Percentiles rank a stretch among this genome's conserved stretches.
Conservation (phyloP, 805 yeast genomes). For the Candida cerambycidarum region DNA sequence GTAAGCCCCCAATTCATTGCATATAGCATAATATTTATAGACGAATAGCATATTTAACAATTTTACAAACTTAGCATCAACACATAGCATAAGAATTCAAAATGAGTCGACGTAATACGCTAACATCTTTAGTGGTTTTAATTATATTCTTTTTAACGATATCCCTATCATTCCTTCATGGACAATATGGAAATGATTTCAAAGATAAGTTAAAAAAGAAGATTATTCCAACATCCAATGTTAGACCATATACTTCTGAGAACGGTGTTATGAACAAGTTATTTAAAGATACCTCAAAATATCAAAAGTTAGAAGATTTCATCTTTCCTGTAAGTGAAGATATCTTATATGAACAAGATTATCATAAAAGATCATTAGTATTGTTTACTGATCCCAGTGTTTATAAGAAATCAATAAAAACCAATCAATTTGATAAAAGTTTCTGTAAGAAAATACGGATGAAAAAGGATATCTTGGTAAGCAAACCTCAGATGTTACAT, state of each 20-base stretch:
- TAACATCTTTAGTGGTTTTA: neutral
- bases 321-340: slow-evolving; percentile 13
- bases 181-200: slow-evolving; percentile 5
- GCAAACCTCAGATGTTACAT: slow-evolving; percentile 16
- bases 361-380: slow-evolving; percentile 9
- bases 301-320: neutral
- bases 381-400: slow-evolving; percentile 21
- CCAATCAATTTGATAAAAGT: slow-evolving; percentile 13
- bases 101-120: neutral
- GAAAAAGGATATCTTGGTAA: slow-evolving; percentile 16
- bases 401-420: slow-evolving; percentile 5
- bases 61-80: too few species aligned
- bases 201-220: neutral
- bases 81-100: too few species aligned
- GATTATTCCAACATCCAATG: slow-evolving; percentile 9
- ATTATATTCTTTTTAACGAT: slow-evolving; percentile 2
- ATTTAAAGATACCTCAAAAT: neutral
- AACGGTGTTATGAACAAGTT: neutral
- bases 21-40: neutral
- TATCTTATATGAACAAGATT: slow-evolving; percentile 8
- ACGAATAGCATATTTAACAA: too few species aligned
- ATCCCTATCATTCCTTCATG: slow-evolving; percentile 5
- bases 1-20: too few species aligned
- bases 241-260: neutral
- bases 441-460: slow-evolving; percentile 17